phyloP scores from a whole-genome alignment of 495 filamentous ascomycete genomes.

The Penicillium bialowiezense region DNA sequence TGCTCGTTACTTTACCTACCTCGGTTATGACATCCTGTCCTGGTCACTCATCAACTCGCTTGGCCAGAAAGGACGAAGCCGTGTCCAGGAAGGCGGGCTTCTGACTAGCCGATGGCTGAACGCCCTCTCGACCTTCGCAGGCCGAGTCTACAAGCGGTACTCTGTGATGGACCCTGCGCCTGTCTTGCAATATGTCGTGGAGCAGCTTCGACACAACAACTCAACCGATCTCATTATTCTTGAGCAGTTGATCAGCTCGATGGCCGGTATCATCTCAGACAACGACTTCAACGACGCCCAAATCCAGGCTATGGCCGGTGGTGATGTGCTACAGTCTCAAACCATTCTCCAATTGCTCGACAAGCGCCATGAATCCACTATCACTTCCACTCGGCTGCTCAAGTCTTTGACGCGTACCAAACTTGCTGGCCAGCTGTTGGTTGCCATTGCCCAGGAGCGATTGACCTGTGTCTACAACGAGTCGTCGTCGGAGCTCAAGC shows the following conservation, averaged over 20 bases:
- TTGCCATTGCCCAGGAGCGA: constrained; percentile 87
- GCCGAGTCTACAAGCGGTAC: constrained; percentile 78
- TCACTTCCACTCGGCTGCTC: constrained; percentile 72
- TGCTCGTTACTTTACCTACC: constrained; percentile 84
- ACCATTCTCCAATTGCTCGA: constrained; percentile 76
- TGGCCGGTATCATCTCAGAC: constrained; percentile 88
- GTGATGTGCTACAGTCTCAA: constrained; percentile 71
- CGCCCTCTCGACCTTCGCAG: constrained; percentile 79
- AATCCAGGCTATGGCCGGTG: constrained; percentile 80
- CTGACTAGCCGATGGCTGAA: constrained; percentile 87
- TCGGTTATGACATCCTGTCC: constrained; percentile 89
- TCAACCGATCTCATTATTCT: constrained; percentile 85
- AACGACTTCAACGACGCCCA: constrained; percentile 83
- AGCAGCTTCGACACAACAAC: constrained; percentile 75
- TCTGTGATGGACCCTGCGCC: constrained; percentile 80
- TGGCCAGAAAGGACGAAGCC: constrained; percentile 69
- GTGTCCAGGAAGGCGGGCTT: constrained; percentile 79
- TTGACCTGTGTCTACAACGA: constrained; percentile 74
- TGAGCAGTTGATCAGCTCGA: constrained; percentile 80
- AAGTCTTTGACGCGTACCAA: constrained; percentile 68
- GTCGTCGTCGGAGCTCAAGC: constrained; percentile 69
- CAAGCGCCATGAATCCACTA: constrained; percentile 65
- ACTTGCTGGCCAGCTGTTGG: constrained; percentile 73
- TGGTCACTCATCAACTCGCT: constrained; percentile 82
- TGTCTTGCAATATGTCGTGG: constrained; percentile 82